Conservation (phyloP, 768 basidiomycete genomes). For the Leccinum olivaceopallidum region DNA sequence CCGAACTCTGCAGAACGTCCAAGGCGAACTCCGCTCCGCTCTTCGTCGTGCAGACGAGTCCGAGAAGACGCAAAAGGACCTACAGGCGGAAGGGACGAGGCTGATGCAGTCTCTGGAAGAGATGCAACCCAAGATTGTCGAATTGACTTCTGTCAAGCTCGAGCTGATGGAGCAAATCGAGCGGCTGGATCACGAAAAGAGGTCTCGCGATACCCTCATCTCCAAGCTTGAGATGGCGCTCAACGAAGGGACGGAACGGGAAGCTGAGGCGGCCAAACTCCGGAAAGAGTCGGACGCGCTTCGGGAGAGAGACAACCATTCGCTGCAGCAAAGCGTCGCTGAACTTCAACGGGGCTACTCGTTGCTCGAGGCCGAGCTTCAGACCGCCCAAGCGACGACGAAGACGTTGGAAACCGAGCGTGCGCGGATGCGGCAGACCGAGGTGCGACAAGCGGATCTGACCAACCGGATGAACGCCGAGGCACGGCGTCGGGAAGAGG, state of each 20-base stretch:
- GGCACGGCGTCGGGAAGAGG: constrained; percentile 51
- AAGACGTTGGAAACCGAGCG: constrained; percentile 67
- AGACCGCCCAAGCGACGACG: constrained; percentile 50
- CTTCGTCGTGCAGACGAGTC: constrained; percentile 72
- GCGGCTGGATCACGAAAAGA: constrained; percentile 51
- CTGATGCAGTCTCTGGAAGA: constrained; percentile 83
- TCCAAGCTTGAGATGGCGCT: constrained; percentile 60
- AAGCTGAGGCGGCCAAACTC: constrained; percentile 45
- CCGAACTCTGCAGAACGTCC: constrained; percentile 58
- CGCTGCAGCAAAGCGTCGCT: constrained; percentile 48
- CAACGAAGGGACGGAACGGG: constrained; percentile 53
- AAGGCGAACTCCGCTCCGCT: constrained; percentile 66
- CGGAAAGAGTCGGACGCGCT: constrained; percentile 45
- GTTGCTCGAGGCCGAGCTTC: constrained; percentile 63
- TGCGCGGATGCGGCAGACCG: constrained; percentile 55
- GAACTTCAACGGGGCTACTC: constrained; percentile 65
- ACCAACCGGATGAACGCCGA: constrained; percentile 51
- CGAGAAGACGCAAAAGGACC: constrained; percentile 65
- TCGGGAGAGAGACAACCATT: constrained; percentile 53
- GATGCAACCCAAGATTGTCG: constrained; percentile 82
- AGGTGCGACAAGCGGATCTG: constrained; percentile 55
- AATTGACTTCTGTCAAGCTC: constrained; percentile 71
- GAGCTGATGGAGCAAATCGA: constrained; percentile 67
- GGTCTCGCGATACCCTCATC: constrained; percentile 56
- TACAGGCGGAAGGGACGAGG: constrained; percentile 76